phyloP scores from a whole-genome alignment of 495 filamentous ascomycete species.

The Podospora didyma region DNA sequence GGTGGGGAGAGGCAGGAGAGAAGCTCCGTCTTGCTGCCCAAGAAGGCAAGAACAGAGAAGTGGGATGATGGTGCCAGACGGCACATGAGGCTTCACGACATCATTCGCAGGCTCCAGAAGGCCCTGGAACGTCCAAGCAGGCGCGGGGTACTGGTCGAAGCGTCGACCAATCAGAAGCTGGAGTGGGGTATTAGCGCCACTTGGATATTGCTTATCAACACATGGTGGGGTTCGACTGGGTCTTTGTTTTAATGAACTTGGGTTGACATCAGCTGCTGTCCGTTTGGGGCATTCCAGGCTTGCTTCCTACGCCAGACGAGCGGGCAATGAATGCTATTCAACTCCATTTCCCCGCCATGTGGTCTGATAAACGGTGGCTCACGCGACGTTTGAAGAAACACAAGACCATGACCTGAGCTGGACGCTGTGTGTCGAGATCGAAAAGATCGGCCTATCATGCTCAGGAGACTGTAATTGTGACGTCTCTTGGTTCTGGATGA shows the following conservation, averaged over 20 bases:
- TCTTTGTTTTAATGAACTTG: too few species aligned
- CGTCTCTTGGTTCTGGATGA: background rate
- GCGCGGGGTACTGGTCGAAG: conserved; percentile 11
- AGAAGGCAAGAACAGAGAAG: conserved; percentile 11
- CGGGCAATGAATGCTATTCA: too few species aligned
- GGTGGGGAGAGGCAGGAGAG: conserved; percentile 1
- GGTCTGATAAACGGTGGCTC: too few species aligned
- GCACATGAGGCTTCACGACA: conserved; percentile 13
- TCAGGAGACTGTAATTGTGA: conserved; percentile 4
- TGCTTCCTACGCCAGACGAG: too few species aligned
- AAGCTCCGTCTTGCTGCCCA: conserved; percentile 10
- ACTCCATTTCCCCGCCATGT: too few species aligned
- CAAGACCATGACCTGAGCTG: too few species aligned
- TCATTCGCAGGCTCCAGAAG: conserved; percentile 19
- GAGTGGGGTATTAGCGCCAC: background rate
- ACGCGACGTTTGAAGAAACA: too few species aligned
- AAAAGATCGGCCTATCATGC: background rate
- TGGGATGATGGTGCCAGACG: conserved; percentile 12
- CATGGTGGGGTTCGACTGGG: too few species aligned
- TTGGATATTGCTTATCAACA: background rate
- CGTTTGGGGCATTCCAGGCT: too few species aligned
- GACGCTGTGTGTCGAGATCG: too few species aligned
- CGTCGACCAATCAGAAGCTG: conserved; percentile 1
- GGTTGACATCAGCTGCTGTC: too few species aligned
- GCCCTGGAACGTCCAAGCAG: conserved; percentile 17